Conservation (phyloP, 768 basidiomycete genomes). For the Cantharellus anzutake region DNA sequence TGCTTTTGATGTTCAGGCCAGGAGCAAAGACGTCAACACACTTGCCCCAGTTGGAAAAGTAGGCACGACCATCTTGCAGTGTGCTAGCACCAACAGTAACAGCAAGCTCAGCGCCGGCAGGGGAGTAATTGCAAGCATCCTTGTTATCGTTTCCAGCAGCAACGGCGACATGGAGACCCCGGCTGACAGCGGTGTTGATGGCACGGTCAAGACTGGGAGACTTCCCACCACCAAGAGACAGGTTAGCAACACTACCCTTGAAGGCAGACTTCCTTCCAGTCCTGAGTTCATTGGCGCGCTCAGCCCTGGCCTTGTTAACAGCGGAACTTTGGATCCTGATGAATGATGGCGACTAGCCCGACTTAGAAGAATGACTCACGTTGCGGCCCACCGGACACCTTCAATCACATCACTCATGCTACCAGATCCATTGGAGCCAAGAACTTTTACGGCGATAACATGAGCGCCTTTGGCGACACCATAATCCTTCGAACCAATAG, state of each 20-base stretch:
- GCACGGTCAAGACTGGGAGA: constrained; percentile 64
- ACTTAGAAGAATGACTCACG: not conserved
- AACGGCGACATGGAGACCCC: constrained; percentile 89
- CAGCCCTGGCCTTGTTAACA: constrained; percentile 45
- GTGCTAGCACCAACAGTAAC: constrained; percentile 91
- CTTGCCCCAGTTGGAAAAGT: constrained; percentile 80
- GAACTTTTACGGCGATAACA: constrained; percentile 74
- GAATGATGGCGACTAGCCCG: not conserved
- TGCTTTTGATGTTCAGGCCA: constrained; percentile 78
- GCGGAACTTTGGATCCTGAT: constrained; percentile 25
- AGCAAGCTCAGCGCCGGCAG: constrained; percentile 73
- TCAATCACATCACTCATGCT: constrained; percentile 85
- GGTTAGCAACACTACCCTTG: constrained; percentile 93
- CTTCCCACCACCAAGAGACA: constrained; percentile 95
- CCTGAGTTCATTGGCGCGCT: constrained; percentile 28
- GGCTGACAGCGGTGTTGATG: constrained; percentile 67
- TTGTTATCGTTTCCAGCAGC: constrained; percentile 57
- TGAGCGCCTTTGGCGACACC: constrained; percentile 92
- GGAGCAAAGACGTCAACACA: constrained; percentile 93
- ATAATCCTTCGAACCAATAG: constrained; percentile 81
- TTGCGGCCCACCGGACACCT: constrained; percentile 69
- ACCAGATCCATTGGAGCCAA: constrained; percentile 88
- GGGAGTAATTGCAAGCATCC: constrained; percentile 59
- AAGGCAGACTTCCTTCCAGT: constrained; percentile 41
- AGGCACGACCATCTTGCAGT: constrained; percentile 59